Evolutionary conservation across 2,329 filamentous ascomycete genomes (phyloP), one percentile per base, ranked within the genome.

Genomic region (Clonostachys byssicola): DNA sequence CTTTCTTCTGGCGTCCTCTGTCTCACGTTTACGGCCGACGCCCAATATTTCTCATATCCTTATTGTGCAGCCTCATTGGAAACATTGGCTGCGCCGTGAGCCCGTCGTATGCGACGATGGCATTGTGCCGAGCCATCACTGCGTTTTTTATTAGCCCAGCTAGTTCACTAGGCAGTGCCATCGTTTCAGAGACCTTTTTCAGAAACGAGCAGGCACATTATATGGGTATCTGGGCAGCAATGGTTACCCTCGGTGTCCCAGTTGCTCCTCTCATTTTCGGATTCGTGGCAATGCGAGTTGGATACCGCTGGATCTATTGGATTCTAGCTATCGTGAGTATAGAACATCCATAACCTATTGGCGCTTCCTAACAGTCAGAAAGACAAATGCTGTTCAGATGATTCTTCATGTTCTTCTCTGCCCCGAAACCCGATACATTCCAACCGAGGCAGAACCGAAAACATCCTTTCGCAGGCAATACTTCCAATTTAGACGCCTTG

Each of bases 1-100:
- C 79, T 0, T 60, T 83, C 2, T 69, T 83, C 53, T 83, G 79
- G 79, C 71, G 72, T 38, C 78, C 78, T 0, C 58, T 83, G 2
- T 74, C 77, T 20, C 18, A 20, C 18, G 18, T 20, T 20, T 20
- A 20, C 18, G 18, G 18, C 0, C 71, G 76, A 40, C 69, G 76
- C 5, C 77, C 77, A 0, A 67, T 80, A 16, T 78, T 76, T 58
- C 63, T 80, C 13, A 53, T 77, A 30, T 78, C 75, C 0, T 54
- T 75, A 16, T 47, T 76, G 2, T 62, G 72, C 18, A 71, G 71
- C 49, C 51, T 70, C 5, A 57, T 73, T 3, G 74, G 74, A 53
- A 80, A 79, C 48, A 62, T 80, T 17, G 76, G 73, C 7, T 78
- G 76, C 50, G 77, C 73, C 1, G 67, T 74, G 46, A 73, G 70